Base-by-base conservation (phyloP, 2,329 filamentous ascomycete species). In the Ophiostoma piceae region DNA sequence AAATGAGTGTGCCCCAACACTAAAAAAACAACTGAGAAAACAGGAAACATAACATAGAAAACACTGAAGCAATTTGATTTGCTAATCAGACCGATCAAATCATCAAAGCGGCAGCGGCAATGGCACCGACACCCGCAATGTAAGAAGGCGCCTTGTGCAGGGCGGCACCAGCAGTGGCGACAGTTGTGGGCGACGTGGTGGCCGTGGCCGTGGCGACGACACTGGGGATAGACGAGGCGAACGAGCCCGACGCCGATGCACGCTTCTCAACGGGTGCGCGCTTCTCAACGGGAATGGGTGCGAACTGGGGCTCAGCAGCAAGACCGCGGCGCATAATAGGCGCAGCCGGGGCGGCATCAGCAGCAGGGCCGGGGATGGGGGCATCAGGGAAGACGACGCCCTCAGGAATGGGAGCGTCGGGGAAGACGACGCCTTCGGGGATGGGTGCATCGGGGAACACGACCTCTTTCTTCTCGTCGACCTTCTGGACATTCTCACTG, bases 141-240 rank as follows among this genome's bases (percentile, higher is more conserved):
- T 66, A 29, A n/a, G 47, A 65, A 0, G 41, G 65, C 1, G 71
- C 70, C 9, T 41, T n/a, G 51, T 67, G 67, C 37, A 67, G 47
- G 2, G 47, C 62, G 0, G 71, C 71, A n/a, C 70, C 72, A 2
- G 72, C 70, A 2, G 72, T 70, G 12, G 62, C 43, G 12, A 67
- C 72, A 0, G 70, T 29, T n/a, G 71, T n/a, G 2, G 71, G 70
- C 19, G 68, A 22, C 16, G 66, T 22, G 0, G 70, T 51, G 54
- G 68, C 47, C 11, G 67, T 69, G 54, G 14, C 29, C 2, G 68
- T 14, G 16, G 66, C 7, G 22, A 47, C 51, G n/a, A 22, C 29
- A 66, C 37, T 54, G 29, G 66, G 19, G 19, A 57, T 64, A 26
- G 70, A 54, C 54, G 72, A 72, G 5, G 37, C 60, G 12, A 65